These are phyloP conservation scores for Coemansia sp. DNA, from an alignment of 371 early-diverging fungal genomes.

Conservation along the genomic window DNA sequence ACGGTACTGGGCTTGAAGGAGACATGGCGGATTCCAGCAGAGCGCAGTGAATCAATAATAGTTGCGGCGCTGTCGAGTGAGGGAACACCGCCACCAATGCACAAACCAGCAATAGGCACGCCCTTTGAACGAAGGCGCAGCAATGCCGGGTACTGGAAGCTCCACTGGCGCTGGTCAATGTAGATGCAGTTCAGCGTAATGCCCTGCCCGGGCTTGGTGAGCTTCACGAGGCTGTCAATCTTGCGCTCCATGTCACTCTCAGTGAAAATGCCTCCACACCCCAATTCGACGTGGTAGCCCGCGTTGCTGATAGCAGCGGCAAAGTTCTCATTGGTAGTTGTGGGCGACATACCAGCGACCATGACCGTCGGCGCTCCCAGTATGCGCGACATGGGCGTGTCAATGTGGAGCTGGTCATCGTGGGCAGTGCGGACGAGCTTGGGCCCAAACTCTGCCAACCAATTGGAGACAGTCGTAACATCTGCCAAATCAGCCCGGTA, in stretches of 20 bases:
- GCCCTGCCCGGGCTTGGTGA: conserved; percentile 74
- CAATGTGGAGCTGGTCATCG: conserved; percentile 71
- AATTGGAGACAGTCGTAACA: conserved; percentile 68
- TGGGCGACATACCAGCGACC: conserved; percentile 51
- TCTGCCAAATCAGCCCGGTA: conserved; percentile 69
- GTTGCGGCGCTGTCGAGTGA: conserved; percentile 84
- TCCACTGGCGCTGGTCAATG: background rate
- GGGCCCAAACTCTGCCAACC: conserved; percentile 69
- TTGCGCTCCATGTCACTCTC: conserved; percentile 72
- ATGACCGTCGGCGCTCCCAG: conserved; percentile 58
- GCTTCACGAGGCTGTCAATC: conserved; percentile 74
- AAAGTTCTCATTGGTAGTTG: conserved; percentile 33
- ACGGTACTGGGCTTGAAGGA: conserved; percentile 92
- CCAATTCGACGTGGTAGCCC: conserved; percentile 90
- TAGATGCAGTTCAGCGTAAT: conserved; percentile 83
- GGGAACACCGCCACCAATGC: conserved; percentile 68
- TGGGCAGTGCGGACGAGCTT: conserved; percentile 55
- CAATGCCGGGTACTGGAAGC: conserved; percentile 54
- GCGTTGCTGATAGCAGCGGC: conserved; percentile 84
- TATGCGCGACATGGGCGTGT: conserved; percentile 74
- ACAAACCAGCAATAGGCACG: conserved; percentile 87
- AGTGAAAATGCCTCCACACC: conserved; percentile 90
- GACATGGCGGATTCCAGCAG: conserved; percentile 83
- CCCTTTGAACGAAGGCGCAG: conserved; percentile 85
- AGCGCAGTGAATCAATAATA: conserved; percentile 71